Percentiles rank a stretch among this genome's conserved stretches.
Evolutionary conservation across 768 basidiomycete genomes (phyloP).

Genomic region (Trametes sanguinea): DNA sequence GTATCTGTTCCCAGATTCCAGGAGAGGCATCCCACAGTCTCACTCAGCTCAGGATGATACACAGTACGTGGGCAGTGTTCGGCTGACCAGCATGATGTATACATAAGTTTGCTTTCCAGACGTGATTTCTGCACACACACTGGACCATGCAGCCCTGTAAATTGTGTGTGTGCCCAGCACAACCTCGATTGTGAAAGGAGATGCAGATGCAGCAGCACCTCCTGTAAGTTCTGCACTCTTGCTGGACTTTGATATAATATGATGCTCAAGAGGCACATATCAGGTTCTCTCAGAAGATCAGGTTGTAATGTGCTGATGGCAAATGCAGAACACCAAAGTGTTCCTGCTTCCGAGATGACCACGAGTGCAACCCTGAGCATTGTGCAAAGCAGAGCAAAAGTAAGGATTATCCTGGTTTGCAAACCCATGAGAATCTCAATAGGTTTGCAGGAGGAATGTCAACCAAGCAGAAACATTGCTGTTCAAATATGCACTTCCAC

Average conservation of each 20-base stretch:
- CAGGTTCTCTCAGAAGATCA: background rate
- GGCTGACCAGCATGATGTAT: background rate
- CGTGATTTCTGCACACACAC: background rate
- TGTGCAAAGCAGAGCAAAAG: background rate
- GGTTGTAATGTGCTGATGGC: background rate
- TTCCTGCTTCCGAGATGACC: background rate
- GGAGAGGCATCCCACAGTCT: background rate
- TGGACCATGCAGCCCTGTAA: background rate
- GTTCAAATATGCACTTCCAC: slow-evolving; percentile 1
- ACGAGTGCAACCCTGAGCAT: slow-evolving; percentile 8
- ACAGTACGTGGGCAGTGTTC: too few species aligned
- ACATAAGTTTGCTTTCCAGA: background rate
- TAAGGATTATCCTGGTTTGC: background rate
- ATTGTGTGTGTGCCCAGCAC: background rate
- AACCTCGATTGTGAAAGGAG: background rate
- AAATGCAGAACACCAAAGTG: background rate
- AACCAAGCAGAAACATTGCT: background rate
- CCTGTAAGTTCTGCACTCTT: background rate
- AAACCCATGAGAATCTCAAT: too few species aligned
- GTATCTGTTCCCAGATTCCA: background rate
- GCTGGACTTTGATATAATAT: too few species aligned
- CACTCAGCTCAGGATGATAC: too few species aligned
- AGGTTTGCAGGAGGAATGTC: background rate
- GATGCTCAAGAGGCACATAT: too few species aligned
- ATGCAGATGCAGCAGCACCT: background rate